phyloP scores from a whole-genome alignment of 1,139 yeast species.

The Debaryomyces robertsiae region DNA sequence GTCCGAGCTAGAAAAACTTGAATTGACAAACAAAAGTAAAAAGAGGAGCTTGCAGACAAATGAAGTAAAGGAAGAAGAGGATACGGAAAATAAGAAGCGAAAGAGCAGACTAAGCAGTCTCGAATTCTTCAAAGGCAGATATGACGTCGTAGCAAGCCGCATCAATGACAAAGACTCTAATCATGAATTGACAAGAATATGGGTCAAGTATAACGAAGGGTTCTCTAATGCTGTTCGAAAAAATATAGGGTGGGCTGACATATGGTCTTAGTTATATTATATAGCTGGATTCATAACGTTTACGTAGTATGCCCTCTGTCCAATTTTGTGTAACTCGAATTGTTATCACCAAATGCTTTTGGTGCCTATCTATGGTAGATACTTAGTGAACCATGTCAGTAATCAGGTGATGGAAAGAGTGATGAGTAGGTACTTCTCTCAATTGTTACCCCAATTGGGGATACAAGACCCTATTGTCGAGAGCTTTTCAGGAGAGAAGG shows the following conservation, averaged over 20 bases:
- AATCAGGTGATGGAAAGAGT: neutral
- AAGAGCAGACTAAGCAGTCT: slow-evolving; percentile 30
- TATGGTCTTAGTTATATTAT: slow-evolving; percentile 44
- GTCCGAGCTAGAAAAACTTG: slow-evolving; percentile 42
- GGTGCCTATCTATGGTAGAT: neutral
- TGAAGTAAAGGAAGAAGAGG: slow-evolving; percentile 22
- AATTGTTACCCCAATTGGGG: slow-evolving; percentile 20
- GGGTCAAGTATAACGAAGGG: slow-evolving; percentile 95
- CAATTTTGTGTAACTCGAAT: slow-evolving; percentile 6
- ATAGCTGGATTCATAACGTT: no score
- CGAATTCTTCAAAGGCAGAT: slow-evolving; percentile 44
- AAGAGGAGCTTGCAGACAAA: slow-evolving; percentile 30
- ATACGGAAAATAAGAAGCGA: slow-evolving; percentile 28
- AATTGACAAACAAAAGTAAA: slow-evolving; percentile 25
- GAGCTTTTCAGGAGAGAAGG: neutral
- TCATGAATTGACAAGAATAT: slow-evolving; percentile 49
- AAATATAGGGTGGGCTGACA: slow-evolving; percentile 75
- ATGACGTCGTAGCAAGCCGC: slow-evolving; percentile 36
- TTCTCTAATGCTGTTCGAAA: slow-evolving; percentile 92
- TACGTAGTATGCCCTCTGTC: no score
- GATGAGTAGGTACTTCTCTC: slow-evolving; percentile 25
- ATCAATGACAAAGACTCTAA: slow-evolving; percentile 18
- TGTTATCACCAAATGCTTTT: neutral
- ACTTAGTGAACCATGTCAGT: neutral
- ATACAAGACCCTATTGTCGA: neutral